These are phyloP conservation scores for Coniochaeta ligniaria DNA, from an alignment of 2,329 filamentous ascomycete species.

Conservation along the genomic window DNA sequence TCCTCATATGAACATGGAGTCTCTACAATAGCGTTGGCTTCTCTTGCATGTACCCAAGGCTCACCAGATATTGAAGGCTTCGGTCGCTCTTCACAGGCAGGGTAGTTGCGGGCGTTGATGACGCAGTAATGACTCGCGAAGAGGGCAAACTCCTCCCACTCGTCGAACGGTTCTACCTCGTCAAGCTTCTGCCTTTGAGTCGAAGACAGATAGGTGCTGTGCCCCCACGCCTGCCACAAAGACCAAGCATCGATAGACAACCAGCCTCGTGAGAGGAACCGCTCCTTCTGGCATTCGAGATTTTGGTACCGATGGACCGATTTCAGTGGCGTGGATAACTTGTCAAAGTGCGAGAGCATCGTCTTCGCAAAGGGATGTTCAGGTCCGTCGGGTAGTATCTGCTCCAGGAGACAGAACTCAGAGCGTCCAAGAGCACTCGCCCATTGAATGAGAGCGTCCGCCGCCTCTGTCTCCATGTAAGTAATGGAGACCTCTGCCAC, in stretches of 20 bases:
- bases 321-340: constrained; percentile 70
- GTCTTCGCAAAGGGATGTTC: constrained; percentile 78
- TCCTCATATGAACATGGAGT: constrained; percentile 18
- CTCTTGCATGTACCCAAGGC: background rate
- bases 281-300: constrained; percentile 54
- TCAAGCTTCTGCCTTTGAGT: constrained; percentile 58
- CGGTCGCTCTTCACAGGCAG: background rate
- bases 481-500: constrained; percentile 86
- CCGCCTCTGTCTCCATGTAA: constrained; percentile 71
- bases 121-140: constrained; percentile 83
- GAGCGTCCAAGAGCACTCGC: constrained; percentile 63
- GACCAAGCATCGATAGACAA: constrained; percentile 52
- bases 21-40: background rate
- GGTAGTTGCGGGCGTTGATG: constrained; percentile 45
- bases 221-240: constrained; percentile 78
- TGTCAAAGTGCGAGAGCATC: constrained; percentile 79
- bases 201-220: constrained; percentile 55
- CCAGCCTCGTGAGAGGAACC: constrained; percentile 70
- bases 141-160: constrained; percentile 90
- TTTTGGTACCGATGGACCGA: constrained; percentile 65
- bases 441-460: constrained; percentile 73
- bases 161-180: constrained; percentile 76
- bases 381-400: constrained; percentile 71
- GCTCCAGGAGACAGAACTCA: constrained; percentile 81
- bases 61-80: background rate